phyloP scores from a whole-genome alignment of 2,329 filamentous ascomycete genomes.

The Penicillium psychrosexuale region DNA sequence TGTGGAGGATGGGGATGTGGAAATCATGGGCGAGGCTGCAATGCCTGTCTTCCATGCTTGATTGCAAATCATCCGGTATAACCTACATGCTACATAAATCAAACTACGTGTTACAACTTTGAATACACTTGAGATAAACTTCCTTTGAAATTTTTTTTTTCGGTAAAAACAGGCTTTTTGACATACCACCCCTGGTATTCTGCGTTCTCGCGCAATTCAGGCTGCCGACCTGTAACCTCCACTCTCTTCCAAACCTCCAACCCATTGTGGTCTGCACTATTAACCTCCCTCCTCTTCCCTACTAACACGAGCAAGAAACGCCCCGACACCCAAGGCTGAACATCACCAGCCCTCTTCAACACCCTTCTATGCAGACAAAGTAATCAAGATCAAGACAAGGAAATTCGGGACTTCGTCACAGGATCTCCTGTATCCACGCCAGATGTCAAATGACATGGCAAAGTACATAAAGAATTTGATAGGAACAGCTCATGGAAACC shows the following conservation, averaged over 20 bases:
- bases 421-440: slow-evolving; percentile 14
- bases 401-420: slow-evolving; percentile 27
- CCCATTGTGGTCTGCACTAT: neutral
- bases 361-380: slow-evolving; percentile 15
- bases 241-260: neutral
- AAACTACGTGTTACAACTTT: too few relatives aligned
- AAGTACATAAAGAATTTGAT: slow-evolving; percentile 7
- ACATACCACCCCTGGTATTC: slow-evolving; percentile 10
- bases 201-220: slow-evolving; percentile 1
- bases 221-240: neutral
- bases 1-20: slow-evolving; percentile 25
- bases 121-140: slow-evolving; percentile 2
- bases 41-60: slow-evolving; percentile 6
- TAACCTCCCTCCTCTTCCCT: neutral
- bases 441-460: slow-evolving; percentile 7
- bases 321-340: neutral
- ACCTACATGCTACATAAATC: neutral
- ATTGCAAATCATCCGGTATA: neutral
- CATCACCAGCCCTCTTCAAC: slow-evolving; percentile 1
- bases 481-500: neutral
- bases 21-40: neutral
- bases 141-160: slow-evolving; percentile 29
- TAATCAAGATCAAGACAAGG: slow-evolving; percentile 17
- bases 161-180: slow-evolving; percentile 25
- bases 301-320: neutral